Conservation (phyloP, 2,329 filamentous ascomycete species). For the Paracoccidioides brasiliensis region DNA sequence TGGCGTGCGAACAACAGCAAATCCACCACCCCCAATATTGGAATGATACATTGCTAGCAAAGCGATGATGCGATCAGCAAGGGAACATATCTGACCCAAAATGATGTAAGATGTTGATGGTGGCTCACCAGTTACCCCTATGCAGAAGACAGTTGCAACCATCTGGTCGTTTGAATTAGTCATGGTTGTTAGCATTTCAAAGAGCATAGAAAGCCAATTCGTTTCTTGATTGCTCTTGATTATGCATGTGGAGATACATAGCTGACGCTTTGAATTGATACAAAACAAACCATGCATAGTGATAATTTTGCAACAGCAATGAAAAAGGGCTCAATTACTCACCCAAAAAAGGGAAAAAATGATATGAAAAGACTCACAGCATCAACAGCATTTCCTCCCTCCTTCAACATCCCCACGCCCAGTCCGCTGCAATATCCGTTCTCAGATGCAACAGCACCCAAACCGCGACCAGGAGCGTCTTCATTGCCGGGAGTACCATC, state of each 20-base stretch:
- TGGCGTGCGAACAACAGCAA: constrained; percentile 63
- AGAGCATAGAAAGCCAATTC: background rate
- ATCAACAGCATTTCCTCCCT: constrained; percentile 61
- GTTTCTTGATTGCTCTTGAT: background rate
- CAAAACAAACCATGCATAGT: background rate
- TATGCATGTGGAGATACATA: background rate
- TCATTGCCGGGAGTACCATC: background rate
- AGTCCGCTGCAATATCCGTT: constrained; percentile 55
- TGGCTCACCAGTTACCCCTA: constrained; percentile 51
- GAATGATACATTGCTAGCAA: constrained; percentile 53
- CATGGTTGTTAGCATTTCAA: background rate
- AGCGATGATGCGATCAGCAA: constrained; percentile 3
- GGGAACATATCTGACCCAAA: background rate
- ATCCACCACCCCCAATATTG: constrained; percentile 82
- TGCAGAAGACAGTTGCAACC: constrained; percentile 60
- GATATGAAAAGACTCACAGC: constrained; percentile 34
- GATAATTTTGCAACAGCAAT: background rate
- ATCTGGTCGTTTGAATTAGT: constrained; percentile 28
- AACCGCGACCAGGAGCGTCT: constrained; percentile 10
- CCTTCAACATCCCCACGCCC: constrained; percentile 49
- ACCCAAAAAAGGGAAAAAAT: background rate
- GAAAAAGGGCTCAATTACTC: background rate
- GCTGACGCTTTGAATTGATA: background rate
- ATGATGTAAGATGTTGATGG: background rate
- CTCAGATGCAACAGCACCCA: constrained; percentile 59